Evolutionary conservation across 78 protist genomes (phyloP), one percentile per base, ranked within the genome.

Genomic region (Trichosphaerium sp.): DNA sequence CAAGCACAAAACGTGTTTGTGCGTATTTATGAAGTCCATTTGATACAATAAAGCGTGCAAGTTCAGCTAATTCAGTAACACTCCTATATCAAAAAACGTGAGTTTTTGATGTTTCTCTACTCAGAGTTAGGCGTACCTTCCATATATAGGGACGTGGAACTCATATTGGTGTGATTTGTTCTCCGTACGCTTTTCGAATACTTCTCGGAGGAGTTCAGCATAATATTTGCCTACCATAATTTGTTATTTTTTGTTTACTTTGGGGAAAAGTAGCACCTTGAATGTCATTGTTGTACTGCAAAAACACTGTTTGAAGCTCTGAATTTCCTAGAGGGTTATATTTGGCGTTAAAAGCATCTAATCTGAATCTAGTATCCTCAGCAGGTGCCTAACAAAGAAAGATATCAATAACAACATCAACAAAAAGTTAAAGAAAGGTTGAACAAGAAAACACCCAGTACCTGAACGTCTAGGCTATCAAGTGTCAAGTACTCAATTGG

Each of bases 271-370:
- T n/a, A 14, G 28, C 59, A n/a, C 87, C 85, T 23, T 8, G 14
- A 57, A 81, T 38, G 39, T 67, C 1, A 63, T 89, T 89, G 44
- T 81, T 71, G n/a, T 75, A 59, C 70, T 86, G 85, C 39, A 89
- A 73, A 67, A 89, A 74, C 56, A 84, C 35, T 10, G 43, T 42
- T 18, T 84, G 75, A 29, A 87, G 69, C 21, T 38, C 55, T 39
- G 35, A 1, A 26, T 26, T 1, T 34, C 72, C 80, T 21, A 10
- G 3, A 14, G 83, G 83, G 49, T 3, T 59, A 59, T 60, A 76
- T 25, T 75, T 74, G 64, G 12, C 51, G 66, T 81, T 78, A 77
- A 82, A 87, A 40, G 57, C 62, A 67, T 74, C 80, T 49, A 77
- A 82, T 14, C 61, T 21, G n/a, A 28, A 15, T 26, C 15, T 28